Conservation (phyloP, 352 stramenopile species). For the Pythium dissotocum region DNA sequence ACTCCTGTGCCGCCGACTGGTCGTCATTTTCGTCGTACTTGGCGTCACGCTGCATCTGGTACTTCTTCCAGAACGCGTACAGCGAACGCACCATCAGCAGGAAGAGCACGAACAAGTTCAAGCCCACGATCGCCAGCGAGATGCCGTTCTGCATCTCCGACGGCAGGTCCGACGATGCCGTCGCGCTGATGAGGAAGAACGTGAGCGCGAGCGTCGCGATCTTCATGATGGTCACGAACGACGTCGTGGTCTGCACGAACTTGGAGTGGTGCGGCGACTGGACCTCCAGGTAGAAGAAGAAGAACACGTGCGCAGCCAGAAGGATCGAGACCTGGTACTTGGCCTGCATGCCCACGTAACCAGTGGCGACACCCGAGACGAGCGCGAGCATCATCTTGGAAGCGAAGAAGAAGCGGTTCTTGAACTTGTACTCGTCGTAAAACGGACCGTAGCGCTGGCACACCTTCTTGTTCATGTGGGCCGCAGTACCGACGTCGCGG, state of each 20-base stretch:
- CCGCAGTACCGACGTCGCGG: conserved; percentile 67
- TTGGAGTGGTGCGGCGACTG: conserved; percentile 34
- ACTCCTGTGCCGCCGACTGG: conserved; percentile 30
- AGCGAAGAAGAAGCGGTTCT: conserved; percentile 85
- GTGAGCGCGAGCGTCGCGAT: conserved; percentile 37
- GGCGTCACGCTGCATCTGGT: conserved; percentile 34
- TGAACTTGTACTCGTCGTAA: conserved; percentile 90
- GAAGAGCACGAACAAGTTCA: conserved; percentile 43
- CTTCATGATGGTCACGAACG: conserved; percentile 45
- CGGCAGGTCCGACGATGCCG: conserved; percentile 25
- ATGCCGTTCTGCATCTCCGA: conserved; percentile 37
- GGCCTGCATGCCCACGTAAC: conserved; percentile 32
- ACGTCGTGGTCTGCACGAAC: conserved; percentile 41
- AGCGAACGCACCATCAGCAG: conserved; percentile 37
- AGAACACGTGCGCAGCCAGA: conserved; percentile 35
- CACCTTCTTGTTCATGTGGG: conserved; percentile 82
- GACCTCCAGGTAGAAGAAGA: conserved; percentile 42
- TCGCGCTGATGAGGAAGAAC: conserved; percentile 44
- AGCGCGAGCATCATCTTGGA: conserved; percentile 55
- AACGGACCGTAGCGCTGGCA: conserved; percentile 80
- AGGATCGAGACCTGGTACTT: conserved; percentile 40
- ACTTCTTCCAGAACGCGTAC: conserved; percentile 42
- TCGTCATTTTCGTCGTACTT: conserved; percentile 29
- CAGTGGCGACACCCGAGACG: conserved; percentile 33
- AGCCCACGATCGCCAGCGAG: conserved; percentile 36